Evolutionary conservation across 148 eudicot genomes (phyloP).

Genomic region (Polygonum aviculare): DNA sequence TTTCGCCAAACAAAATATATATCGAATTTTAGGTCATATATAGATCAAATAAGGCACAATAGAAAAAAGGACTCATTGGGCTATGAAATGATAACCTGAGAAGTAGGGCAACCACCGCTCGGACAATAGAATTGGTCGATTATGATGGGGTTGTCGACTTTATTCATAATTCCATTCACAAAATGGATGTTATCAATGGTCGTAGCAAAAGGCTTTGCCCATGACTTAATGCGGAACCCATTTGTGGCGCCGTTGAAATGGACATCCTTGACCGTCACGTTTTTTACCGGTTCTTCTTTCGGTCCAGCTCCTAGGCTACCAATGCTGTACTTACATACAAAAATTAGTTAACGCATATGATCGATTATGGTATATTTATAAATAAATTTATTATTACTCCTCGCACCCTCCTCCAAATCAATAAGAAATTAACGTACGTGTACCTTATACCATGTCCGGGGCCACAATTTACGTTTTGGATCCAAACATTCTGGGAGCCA

Average conservation of each 20-base stretch:
- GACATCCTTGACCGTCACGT: slow-evolving; percentile 42
- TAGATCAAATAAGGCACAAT: not conserved
- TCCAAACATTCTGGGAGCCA: slow-evolving; percentile 26
- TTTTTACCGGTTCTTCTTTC: slow-evolving; percentile 23
- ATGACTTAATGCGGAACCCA: slow-evolving; percentile 69
- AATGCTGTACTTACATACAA: slow-evolving; percentile 21
- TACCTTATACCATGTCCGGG: slow-evolving; percentile 73
- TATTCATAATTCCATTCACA: slow-evolving; percentile 30
- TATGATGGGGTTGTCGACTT: slow-evolving; percentile 54
- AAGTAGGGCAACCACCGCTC: slow-evolving; percentile 11
- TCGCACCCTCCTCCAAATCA: no score
- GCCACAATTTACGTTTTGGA: slow-evolving; percentile 37
- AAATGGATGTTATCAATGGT: slow-evolving; percentile 30
- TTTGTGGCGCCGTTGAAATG: slow-evolving; percentile 36
- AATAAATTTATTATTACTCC: no score
- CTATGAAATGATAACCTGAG: not conserved
- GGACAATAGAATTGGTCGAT: slow-evolving; percentile 56
- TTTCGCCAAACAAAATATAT: not conserved
- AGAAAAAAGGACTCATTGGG: no score
- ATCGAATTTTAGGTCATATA: no score
- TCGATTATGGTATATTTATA: no score
- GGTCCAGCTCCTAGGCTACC: slow-evolving; percentile 42
- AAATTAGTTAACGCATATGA: no score
- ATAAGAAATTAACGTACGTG: not conserved
- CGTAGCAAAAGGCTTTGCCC: slow-evolving; percentile 27